Percentiles rank a stretch among this genome's conserved stretches.
These are phyloP conservation scores for Agrostemma githago DNA, from an alignment of 148 eudicot genomes.

Conservation along the genomic window DNA sequence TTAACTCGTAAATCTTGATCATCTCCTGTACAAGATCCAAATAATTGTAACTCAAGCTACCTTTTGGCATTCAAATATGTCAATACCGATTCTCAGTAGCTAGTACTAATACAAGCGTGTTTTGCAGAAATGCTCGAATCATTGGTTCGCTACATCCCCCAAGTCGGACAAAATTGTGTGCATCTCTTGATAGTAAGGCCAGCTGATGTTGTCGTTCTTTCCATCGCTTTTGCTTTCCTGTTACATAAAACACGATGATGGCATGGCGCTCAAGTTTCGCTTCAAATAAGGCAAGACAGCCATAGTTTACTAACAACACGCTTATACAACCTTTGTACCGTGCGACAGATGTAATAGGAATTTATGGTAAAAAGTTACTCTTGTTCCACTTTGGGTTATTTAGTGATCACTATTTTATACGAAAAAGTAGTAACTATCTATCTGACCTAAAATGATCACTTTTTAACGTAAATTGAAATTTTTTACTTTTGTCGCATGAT, in stretches of 20 bases:
- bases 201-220: conserved; percentile 40
- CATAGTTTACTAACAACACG: neutral
- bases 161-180: conserved; percentile 45
- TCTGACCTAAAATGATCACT: no score
- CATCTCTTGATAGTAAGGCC: conserved; percentile 71
- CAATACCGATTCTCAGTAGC: conserved; percentile 3
- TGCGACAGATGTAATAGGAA: no score
- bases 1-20: no score
- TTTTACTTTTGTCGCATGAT: no score
- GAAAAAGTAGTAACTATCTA: no score
- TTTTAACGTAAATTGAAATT: no score
- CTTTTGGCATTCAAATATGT: conserved; percentile 9
- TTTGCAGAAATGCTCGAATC: conserved; percentile 17
- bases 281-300: neutral
- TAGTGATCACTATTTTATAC: no score
- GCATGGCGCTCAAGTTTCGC: neutral
- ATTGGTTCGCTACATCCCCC: conserved; percentile 39
- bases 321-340: neutral
- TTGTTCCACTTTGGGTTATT: no score
- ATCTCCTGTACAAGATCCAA: neutral
- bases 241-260: conserved; percentile 17
- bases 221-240: conserved; percentile 66
- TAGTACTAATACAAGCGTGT: neutral
- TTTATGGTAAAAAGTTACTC: no score
- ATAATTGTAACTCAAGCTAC: neutral